phyloP scores from a whole-genome alignment of 2,329 filamentous ascomycete genomes.

The Xylariaceae sp. region DNA sequence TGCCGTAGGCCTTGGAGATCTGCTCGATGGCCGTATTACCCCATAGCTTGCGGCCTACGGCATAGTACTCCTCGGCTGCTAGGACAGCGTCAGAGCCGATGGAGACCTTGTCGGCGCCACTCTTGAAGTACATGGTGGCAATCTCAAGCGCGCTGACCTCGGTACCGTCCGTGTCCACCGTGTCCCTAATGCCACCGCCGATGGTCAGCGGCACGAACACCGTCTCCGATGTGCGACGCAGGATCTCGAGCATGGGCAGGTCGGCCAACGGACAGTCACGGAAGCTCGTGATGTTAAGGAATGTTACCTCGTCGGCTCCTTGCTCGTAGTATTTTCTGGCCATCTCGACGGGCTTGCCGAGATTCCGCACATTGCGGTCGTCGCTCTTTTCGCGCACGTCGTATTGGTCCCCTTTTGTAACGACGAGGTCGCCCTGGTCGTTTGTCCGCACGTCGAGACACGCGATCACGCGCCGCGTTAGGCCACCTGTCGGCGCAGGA shows the following conservation, averaged over 20 bases:
- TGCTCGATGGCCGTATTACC: conserved; percentile 92
- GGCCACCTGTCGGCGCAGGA: conserved; percentile 52
- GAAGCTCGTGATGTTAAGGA: conserved; percentile 98
- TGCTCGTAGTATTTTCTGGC: conserved; percentile 92
- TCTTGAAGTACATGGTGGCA: conserved; percentile 95
- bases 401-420: conserved; percentile 98
- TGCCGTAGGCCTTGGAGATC: conserved; percentile 89
- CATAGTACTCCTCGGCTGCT: conserved; percentile 88
- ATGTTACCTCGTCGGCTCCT: conserved; percentile 94
- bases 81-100: conserved; percentile 93
- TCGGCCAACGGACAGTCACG: conserved; percentile 90
- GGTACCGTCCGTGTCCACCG: conserved; percentile 80
- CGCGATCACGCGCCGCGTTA: conserved; percentile 91
- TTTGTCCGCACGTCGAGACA: conserved; percentile 95
- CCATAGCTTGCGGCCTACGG: conserved; percentile 60
- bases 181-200: conserved; percentile 91
- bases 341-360: conserved; percentile 96
- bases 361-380: conserved; percentile 71
- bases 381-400: conserved; percentile 86
- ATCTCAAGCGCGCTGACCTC: conserved; percentile 87
- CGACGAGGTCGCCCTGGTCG: conserved; percentile 89
- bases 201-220: conserved; percentile 96
- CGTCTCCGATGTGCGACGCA: conserved; percentile 78
- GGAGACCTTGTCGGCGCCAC: conserved; percentile 93
- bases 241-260: conserved; percentile 91